phyloP scores from a whole-genome alignment of 768 basidiomycete genomes.

The Calocybe cyanea region DNA sequence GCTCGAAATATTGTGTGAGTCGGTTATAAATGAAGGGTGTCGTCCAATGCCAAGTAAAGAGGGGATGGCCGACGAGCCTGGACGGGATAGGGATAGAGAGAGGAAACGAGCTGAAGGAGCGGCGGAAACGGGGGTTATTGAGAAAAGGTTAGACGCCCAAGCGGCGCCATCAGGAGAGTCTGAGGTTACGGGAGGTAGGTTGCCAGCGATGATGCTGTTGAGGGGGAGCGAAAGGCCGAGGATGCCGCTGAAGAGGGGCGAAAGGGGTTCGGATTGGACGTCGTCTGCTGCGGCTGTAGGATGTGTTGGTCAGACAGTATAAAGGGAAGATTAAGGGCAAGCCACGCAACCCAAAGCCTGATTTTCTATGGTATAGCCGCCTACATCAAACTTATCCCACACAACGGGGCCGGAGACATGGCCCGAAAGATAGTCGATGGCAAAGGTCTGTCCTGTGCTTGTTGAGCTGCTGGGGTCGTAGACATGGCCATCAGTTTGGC shows the following conservation, averaged over 20 bases:
- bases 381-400: constrained; percentile 64
- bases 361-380: constrained; percentile 56
- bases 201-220: constrained; percentile 60
- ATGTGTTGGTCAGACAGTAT: not conserved
- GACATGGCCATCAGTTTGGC: constrained; percentile 36
- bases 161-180: constrained; percentile 63
- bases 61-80: constrained; percentile 54
- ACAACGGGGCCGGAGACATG: constrained; percentile 57
- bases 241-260: constrained; percentile 56
- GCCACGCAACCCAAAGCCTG: constrained; percentile 67
- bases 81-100: constrained; percentile 64
- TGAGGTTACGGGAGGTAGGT: constrained; percentile 43
- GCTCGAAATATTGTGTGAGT: constrained; percentile 34
- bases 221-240: constrained; percentile 73
- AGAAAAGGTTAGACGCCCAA: constrained; percentile 68
- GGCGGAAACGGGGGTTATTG: constrained; percentile 47
- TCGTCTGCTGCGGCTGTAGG: constrained; percentile 51
- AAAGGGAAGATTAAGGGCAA: not conserved
- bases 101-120: constrained; percentile 64
- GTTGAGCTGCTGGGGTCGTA: constrained; percentile 55
- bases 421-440: constrained; percentile 59
- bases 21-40: constrained; percentile 56
- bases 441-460: constrained; percentile 39
- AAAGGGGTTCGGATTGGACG: constrained; percentile 56
- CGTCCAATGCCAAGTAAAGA: constrained; percentile 65